Percentiles rank a stretch among this genome's conserved stretches.
phyloP scores from a whole-genome alignment of 179 eudicot genomes.

The Beta corolliflora region DNA sequence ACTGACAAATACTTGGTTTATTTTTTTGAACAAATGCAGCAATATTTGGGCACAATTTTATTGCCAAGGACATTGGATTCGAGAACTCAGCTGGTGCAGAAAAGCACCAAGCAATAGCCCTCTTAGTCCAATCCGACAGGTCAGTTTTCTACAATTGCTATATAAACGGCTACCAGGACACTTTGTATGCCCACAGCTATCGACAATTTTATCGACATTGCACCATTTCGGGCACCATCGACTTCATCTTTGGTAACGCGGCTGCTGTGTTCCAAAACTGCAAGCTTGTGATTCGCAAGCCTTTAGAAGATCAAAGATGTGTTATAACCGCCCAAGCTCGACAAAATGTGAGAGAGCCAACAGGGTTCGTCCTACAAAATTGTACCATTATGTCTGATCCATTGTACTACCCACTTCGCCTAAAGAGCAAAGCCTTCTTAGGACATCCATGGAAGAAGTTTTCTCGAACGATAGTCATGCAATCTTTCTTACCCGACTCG shows the following conservation, averaged over 20 bases:
- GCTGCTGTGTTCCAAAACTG: slow-evolving; percentile 51
- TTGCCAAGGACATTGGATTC: slow-evolving; percentile 43
- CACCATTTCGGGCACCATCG: slow-evolving; percentile 41
- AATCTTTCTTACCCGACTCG: slow-evolving; percentile 33
- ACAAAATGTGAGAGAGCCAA: slow-evolving; percentile 35
- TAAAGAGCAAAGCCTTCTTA: slow-evolving; percentile 36
- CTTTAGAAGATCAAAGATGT: slow-evolving; percentile 39
- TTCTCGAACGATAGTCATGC: slow-evolving; percentile 38
- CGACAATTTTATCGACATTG: slow-evolving; percentile 48
- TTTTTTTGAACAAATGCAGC: slow-evolving; percentile 26
- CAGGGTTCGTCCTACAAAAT: slow-evolving; percentile 43
- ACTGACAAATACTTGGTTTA: not conserved
- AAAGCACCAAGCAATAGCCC: slow-evolving; percentile 49
- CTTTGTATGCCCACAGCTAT: slow-evolving; percentile 44
- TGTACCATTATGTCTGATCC: slow-evolving; percentile 36
- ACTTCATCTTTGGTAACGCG: slow-evolving; percentile 48
- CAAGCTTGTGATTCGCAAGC: slow-evolving; percentile 45
- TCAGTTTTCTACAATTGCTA: slow-evolving; percentile 44
- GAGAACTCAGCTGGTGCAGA: slow-evolving; percentile 45
- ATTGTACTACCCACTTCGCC: slow-evolving; percentile 33
- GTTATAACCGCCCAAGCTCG: slow-evolving; percentile 42
- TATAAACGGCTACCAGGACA: slow-evolving; percentile 44
- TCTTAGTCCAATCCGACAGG: slow-evolving; percentile 41
- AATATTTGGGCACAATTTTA: slow-evolving; percentile 39
- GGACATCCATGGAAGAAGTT: slow-evolving; percentile 45